These are phyloP conservation scores for Niebla homalea DNA, from an alignment of 495 filamentous ascomycete species.

Conservation along the genomic window DNA sequence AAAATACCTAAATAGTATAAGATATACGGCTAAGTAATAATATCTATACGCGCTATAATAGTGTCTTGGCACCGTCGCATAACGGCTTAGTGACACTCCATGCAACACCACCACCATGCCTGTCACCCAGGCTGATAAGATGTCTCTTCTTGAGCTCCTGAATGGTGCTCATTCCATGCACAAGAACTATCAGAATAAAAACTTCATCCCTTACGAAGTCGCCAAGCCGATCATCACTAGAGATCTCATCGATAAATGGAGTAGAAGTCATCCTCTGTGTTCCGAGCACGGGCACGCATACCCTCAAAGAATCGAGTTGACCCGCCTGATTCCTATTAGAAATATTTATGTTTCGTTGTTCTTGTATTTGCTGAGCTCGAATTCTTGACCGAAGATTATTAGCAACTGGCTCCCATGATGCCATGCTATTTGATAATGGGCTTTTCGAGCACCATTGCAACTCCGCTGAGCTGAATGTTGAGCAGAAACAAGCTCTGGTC, in stretches of 20 bases:
- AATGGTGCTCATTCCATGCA: constrained; percentile 1
- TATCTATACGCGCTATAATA: too few relatives aligned
- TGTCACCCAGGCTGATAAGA: too few relatives aligned
- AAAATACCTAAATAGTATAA: too few relatives aligned
- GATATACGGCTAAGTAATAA: too few relatives aligned
- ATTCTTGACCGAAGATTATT: constrained; percentile 5
- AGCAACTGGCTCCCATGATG: constrained; percentile 4
- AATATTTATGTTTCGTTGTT: constrained; percentile 8
- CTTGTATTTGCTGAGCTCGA: constrained; percentile 10
- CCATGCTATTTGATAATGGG: constrained; percentile 3
- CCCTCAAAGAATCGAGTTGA: constrained; percentile 4
- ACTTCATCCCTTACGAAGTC: constrained; percentile 4
- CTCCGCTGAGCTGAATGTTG: constrained; percentile 3
- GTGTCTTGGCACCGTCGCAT: too few relatives aligned
- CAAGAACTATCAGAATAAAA: constrained; percentile 6
- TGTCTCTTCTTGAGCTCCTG: constrained; percentile 11
- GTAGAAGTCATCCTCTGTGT: constrained; percentile 9
- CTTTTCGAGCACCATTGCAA: constrained; percentile 4
- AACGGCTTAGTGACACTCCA: too few relatives aligned
- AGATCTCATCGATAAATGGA: constrained; percentile 5
- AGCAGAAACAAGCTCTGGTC: background rate
- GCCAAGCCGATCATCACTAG: constrained; percentile 6
- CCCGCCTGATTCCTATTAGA: background rate
- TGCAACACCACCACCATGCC: too few relatives aligned
- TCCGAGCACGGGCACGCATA: constrained; percentile 4